phyloP scores from a whole-genome alignment of 495 filamentous ascomycete genomes.

The Podospora pseudoanserina region DNA sequence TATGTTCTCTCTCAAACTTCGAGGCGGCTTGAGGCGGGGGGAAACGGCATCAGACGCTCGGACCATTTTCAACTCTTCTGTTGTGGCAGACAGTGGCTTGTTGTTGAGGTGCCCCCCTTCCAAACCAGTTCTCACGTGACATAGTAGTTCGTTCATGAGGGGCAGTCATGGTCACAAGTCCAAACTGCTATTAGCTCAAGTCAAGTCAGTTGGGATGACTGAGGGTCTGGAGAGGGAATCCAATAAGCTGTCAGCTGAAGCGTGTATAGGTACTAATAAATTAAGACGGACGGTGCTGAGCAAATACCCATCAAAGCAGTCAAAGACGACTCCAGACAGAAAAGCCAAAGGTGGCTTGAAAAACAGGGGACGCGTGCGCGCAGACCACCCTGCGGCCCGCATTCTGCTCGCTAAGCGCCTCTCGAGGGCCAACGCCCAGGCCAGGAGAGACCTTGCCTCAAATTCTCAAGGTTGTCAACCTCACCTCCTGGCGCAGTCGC shows the following conservation, averaged over 20 bases:
- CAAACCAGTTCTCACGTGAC: neutral
- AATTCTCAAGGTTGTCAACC: constrained; percentile 20
- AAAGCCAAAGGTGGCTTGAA: neutral
- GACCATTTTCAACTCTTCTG: neutral
- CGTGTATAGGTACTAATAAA: neutral
- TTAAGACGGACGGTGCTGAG: neutral
- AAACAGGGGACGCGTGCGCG: constrained; percentile 13
- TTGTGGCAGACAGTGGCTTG: neutral
- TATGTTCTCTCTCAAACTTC: neutral
- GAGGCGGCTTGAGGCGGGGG: neutral
- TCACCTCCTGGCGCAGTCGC: constrained; percentile 16
- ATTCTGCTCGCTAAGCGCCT: constrained; percentile 18
- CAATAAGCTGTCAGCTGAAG: neutral
- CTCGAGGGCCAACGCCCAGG: constrained; percentile 9
- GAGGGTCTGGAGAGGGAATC: neutral
- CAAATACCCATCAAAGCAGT: neutral
- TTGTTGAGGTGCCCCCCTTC: neutral
- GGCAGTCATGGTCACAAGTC: neutral
- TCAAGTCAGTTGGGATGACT: neutral
- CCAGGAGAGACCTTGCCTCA: constrained; percentile 14
- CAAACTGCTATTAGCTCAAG: neutral
- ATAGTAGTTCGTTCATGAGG: neutral
- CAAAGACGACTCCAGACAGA: neutral
- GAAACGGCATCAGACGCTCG: neutral
- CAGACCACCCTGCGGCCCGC: constrained; percentile 13